Percentiles rank a stretch among this genome's conserved stretches.
Conservation (phyloP, 2,329 filamentous ascomycete species). For the Cyphellophora attinorum region DNA sequence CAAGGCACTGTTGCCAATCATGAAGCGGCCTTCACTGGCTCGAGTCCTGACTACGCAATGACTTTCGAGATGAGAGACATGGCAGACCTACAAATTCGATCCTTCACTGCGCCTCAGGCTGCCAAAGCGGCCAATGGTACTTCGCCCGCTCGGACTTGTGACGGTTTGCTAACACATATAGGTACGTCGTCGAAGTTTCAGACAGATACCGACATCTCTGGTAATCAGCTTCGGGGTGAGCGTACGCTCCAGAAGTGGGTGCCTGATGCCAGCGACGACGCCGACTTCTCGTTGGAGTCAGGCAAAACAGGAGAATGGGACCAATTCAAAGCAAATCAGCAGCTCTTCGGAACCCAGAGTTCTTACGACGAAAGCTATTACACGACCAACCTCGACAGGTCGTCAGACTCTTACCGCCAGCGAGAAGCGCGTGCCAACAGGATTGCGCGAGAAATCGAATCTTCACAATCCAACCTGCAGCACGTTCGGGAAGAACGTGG, state of each 20-base stretch:
- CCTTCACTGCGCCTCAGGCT: conserved; percentile 44
- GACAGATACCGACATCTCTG: conserved; percentile 83
- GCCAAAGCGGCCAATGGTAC: conserved; percentile 51
- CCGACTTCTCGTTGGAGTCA: conserved; percentile 64
- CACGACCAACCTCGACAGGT: conserved; percentile 81
- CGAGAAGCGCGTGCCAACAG: conserved; percentile 68
- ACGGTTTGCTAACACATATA: conserved; percentile 25
- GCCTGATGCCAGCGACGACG: conserved; percentile 51
- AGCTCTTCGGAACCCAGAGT: conserved; percentile 75
- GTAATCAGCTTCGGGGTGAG: conserved; percentile 58
- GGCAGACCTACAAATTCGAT: conserved; percentile 44
- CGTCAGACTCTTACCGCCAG: conserved; percentile 70
- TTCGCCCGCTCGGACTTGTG: conserved; percentile 3
- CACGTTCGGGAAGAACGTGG: conserved; percentile 88
- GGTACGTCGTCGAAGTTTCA: conserved; percentile 63
- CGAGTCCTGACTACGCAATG: conserved; percentile 42
- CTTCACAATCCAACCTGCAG: conserved; percentile 59
- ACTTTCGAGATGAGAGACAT: conserved; percentile 53
- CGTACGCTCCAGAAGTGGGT: conserved; percentile 76
- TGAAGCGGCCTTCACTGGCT: conserved; percentile 30
- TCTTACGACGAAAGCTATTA: conserved; percentile 94
- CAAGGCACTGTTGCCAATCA: conserved; percentile 26
- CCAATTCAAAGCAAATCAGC: conserved; percentile 85
- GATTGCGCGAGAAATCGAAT: conserved; percentile 84
- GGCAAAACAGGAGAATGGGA: conserved; percentile 60